Evolutionary conservation across 1,284 basidiomycete species (phyloP), one percentile per base, ranked within the genome.

Genomic region (Trichosporon sp.): DNA sequence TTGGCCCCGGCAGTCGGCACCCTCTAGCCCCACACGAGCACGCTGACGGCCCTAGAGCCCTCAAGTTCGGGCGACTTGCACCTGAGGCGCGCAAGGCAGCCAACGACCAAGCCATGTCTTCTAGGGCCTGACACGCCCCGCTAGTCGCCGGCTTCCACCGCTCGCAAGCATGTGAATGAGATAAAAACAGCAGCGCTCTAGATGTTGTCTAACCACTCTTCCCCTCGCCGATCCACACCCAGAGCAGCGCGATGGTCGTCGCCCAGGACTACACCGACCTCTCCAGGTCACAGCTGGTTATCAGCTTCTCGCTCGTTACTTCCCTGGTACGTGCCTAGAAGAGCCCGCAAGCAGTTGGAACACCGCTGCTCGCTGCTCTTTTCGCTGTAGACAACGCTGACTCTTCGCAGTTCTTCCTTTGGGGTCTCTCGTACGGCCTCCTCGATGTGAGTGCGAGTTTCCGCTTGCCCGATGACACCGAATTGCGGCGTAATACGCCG

Each of bases 371-470:
- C n/a, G 18, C 23, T 23, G 31, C 47, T 7, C 3, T 18, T 21
- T 23, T 23, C 9, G 23, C 47, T 7, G 21, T n/a, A 18, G 42
- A 3, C 44, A 23, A 44, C 15, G 62, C 58, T 53, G 42, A 63
- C 62, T 58, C 53, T n/a, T 32, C 47, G 5, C 32, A 67, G 65
- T 75, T 76, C 67, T 74, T 73, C 68, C 68, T 75, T 15, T 76
- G 74, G 74, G 73, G 74, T 5, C 65, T 75, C n/a, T 68, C 66
- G 13, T 80, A 80, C 56, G 78, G 78, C 56, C 70, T 80, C 3
- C 72, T 78, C 31, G 76, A 77, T 65, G 75, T 75, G 11, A 74
- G 47, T 69, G 42, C 75, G 9, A n/a, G 23, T 9, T 23, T 21
- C n/a, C 21, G 71, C 62, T 58, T 71, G 9, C 44, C 35, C 27